Base-by-base conservation (phyloP, 129 eudicot species). In the Flaveria trinervia region DNA sequence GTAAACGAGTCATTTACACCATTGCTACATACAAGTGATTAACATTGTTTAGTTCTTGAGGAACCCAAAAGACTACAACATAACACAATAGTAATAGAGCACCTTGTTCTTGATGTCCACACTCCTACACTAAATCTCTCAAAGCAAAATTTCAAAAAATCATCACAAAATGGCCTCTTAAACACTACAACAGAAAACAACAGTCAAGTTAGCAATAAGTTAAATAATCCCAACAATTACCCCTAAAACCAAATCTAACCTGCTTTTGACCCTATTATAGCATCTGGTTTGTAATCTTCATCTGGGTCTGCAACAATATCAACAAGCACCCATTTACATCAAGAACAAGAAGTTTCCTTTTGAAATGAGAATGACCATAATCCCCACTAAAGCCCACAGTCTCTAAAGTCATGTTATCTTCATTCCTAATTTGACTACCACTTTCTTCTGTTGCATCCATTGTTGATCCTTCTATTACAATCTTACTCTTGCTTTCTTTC, bases 51-150 rank as follows among this genome's bases (percentile, higher is more conserved):
- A 48, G 52, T 57, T 70, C 7, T 68, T 43, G 3, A 65, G 60
- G 20, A 51, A 77, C 52, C 44, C 20, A 68, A 59, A 79, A 64
- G 46, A 36, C 41, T 36, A 36, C 41, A 36, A 36, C 41, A 36
- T 4, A 36, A 60, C 25, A 46, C 39, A 49, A 1, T 61, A 70
- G 45, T 70, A 77, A 39, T 48, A 45, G 57, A 70, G 72, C 83
- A 90, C 98, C 81, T 88, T 50, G 81, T 85, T 88, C 94, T 93
- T 76, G 98, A 93, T 25, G 98, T 83, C 98, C 98, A 93, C 41
- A 93, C 79, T 64, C 96, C 98, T 45, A 93, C 98, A 66, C 78
- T 71, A 44, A 90, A 93, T 66, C 71, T 79, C 91, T 91, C 92
- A 39, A 91, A 90, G 87, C 97, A 93, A 79, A 93, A 93, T 52